Base-by-base conservation (phyloP, 768 basidiomycete species). In the Leccinum obscurum region DNA sequence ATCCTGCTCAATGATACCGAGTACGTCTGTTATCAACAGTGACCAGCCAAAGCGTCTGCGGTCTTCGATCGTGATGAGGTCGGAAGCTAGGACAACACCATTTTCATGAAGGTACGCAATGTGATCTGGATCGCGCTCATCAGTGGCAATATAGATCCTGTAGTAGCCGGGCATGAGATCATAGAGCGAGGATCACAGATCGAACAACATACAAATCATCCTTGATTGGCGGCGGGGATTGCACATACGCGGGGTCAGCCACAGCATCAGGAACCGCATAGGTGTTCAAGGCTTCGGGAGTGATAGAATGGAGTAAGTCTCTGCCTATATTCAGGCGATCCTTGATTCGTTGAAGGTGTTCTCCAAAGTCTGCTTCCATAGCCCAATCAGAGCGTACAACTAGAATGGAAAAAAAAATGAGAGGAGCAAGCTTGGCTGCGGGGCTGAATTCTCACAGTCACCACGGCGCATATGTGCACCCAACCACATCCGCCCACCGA, bases 381-480 rank as follows among this genome's bases (percentile, higher is more conserved):
- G 24, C 72, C 76, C 77, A 80, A 39, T 66, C 62, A 44, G 70
- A 60, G 20, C 71, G 69, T 37, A 77, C 66, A 26, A 75, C 76
- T 71, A 56, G 30, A 44, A 20, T 14, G 26, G 32, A 55, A 26
- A 30, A 30, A 30, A 28, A 34, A 34, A 41, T 6, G n/a, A 61
- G n/a, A 63, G 48, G 9, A 1, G 3, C 8, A 32, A 7, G 17
- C 22, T 34, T 14, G 6, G 32, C 34, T 3, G 32, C 1, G 17
- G 17, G 24, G 13, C 7, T 37, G 28, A 26, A 53, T 14, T 52
- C 75, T 71, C 53, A 79, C 77, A 79, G 50, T 79, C 78, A 51
- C 78, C 78, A 26, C 78, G 75, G 20, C 78, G 77, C 78, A 80
- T 79, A 50, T 79, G 78, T 7, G 73, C 76, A 13, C 69, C 74